Conservation (phyloP, 176 grass and related monocot species). For the Areca catechu region DNA sequence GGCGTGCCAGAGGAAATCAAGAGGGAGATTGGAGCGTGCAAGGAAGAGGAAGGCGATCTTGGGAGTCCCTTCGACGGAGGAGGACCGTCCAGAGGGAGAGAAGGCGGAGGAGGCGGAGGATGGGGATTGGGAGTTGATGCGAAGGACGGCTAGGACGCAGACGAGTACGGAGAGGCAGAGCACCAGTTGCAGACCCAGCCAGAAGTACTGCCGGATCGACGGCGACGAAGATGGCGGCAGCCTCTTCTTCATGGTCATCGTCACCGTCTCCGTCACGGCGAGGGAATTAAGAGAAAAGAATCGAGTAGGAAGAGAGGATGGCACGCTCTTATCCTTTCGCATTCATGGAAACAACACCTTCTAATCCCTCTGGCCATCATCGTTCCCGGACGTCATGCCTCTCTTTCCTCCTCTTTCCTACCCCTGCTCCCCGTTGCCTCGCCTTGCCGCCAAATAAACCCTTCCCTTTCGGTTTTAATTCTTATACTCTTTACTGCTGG, state of each 20-base stretch:
- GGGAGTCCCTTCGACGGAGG: not conserved
- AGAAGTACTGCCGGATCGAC: not conserved
- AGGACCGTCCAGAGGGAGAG: slow-evolving; percentile 9
- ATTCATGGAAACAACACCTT: no score
- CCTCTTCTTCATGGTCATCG: slow-evolving; percentile 6
- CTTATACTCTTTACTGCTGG: no score
- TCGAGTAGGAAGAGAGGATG: no score
- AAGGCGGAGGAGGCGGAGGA: slow-evolving; percentile 10
- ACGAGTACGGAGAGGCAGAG: slow-evolving; percentile 44
- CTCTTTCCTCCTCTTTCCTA: no score
- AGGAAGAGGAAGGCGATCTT: slow-evolving; percentile 97
- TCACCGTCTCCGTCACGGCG: not conserved
- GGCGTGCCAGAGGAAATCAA: slow-evolving; percentile 93
- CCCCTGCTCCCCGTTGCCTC: no score
- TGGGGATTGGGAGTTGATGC: slow-evolving; percentile 23
- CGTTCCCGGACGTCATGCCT: no score
- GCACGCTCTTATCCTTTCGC: no score
- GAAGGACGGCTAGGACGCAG: slow-evolving; percentile 39
- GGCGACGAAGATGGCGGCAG: not conserved
- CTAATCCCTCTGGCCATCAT: no score
- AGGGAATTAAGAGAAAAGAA: no score
- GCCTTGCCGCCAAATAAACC: no score
- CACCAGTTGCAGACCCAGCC: slow-evolving; percentile 69
- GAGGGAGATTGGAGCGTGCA: slow-evolving; percentile 59
- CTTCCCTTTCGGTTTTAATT: no score